A percentile compares a stretch with the other conserved stretches of the same genome.
These are phyloP conservation scores for Phyllostachys edulis DNA, from an alignment of 176 grass and related monocot genomes.

Conservation along the genomic window DNA sequence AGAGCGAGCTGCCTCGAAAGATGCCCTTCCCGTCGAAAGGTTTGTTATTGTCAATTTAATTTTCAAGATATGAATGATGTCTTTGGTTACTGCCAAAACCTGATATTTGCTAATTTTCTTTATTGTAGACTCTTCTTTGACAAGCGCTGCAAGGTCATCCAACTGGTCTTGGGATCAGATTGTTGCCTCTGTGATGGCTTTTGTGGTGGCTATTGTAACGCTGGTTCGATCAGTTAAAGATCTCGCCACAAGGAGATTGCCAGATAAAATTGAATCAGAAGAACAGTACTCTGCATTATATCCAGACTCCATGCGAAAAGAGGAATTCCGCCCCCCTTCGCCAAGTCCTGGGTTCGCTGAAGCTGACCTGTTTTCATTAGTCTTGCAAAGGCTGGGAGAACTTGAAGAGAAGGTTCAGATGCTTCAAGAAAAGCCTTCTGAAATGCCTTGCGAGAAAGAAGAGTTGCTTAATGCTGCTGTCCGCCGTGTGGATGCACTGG, in stretches of 20 bases:
- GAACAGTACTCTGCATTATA: constrained; percentile 19
- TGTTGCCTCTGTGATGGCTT: constrained; percentile 39
- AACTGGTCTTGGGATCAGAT: constrained; percentile 35
- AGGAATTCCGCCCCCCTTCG: constrained; percentile 68
- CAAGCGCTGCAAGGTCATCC: constrained; percentile 3
- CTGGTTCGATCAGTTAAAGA: constrained; percentile 49
- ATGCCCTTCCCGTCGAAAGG: constrained; percentile 42
- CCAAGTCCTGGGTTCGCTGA: constrained; percentile 67
- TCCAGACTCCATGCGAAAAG: constrained; percentile 43
- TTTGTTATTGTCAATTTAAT: constrained; percentile 18
- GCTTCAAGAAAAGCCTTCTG: constrained; percentile 80
- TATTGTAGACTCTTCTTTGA: constrained; percentile 35
- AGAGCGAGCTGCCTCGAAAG: constrained; percentile 53
- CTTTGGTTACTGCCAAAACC: background rate
- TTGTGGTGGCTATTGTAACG: constrained; percentile 48
- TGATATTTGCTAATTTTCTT: constrained; percentile 28
- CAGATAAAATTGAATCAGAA: constrained; percentile 37
- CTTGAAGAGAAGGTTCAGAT: constrained; percentile 83
- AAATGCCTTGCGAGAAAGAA: constrained; percentile 98
- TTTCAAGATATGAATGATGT: background rate
- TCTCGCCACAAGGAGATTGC: constrained; percentile 47
- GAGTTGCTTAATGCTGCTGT: constrained; percentile 93
- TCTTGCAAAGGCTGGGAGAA: constrained; percentile 75
- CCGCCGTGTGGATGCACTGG: constrained; percentile 88
- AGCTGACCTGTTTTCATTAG: constrained; percentile 52